Evolutionary conservation across 176 grass and related monocot species (phyloP).

Genomic region (Carex scoparia): DNA sequence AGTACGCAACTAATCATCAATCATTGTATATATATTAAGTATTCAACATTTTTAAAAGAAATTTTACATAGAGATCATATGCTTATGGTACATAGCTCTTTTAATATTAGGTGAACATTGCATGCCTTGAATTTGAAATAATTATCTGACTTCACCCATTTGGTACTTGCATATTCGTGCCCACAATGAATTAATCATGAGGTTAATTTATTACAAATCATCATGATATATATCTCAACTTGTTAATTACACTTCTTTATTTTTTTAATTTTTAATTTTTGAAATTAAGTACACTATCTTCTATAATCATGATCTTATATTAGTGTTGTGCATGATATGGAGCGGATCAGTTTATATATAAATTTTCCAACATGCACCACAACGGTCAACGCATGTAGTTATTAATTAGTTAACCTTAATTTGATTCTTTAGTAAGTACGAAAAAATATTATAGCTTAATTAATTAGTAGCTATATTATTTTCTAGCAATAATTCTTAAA

Average conservation of each 20-base stretch:
- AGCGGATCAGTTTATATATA: background rate
- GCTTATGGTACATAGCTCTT: background rate
- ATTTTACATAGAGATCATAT: background rate
- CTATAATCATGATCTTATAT: background rate
- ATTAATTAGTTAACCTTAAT: background rate
- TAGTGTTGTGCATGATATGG: background rate
- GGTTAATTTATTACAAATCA: background rate
- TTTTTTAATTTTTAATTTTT: background rate
- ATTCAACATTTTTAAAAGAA: too few species aligned
- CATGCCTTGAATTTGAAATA: background rate
- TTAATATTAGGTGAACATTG: background rate
- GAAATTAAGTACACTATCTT: background rate
- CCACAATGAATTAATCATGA: background rate
- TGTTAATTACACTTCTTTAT: background rate
- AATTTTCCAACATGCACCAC: background rate
- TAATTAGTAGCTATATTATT: background rate
- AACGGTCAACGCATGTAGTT: background rate
- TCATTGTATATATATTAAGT: too few species aligned
- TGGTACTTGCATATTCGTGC: background rate
- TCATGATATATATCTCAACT: background rate
- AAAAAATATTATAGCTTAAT: background rate
- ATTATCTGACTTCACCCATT: background rate
- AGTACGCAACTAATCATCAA: too few species aligned
- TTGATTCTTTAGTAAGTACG: background rate
- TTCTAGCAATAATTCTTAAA: background rate